Conservation (phyloP, 768 basidiomycete species). For the Neoboletus subvelutipes region DNA sequence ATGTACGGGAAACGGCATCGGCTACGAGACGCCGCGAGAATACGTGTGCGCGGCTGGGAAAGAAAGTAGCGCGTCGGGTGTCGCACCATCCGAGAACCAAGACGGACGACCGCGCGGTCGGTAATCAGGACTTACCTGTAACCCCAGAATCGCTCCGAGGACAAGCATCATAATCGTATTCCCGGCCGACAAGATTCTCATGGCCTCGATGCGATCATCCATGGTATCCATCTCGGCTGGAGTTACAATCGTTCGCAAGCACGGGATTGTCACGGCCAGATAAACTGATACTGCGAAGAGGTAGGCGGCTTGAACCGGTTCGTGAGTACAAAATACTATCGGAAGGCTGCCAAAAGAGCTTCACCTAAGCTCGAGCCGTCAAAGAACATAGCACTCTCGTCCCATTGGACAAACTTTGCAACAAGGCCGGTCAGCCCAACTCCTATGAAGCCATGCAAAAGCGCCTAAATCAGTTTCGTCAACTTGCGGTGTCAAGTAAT, state of each 20-base stretch:
- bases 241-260: slow-evolving; percentile 70
- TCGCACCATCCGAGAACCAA: slow-evolving; percentile 6
- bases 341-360: slow-evolving; percentile 17
- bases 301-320: slow-evolving; percentile 56
- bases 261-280: slow-evolving; percentile 76
- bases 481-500: not conserved
- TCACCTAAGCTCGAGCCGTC: slow-evolving; percentile 86
- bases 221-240: slow-evolving; percentile 58
- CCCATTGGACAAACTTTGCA: slow-evolving; percentile 82
- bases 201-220: slow-evolving; percentile 70
- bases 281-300: slow-evolving; percentile 79
- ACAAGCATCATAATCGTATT: slow-evolving; percentile 80
- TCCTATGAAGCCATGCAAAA: slow-evolving; percentile 83
- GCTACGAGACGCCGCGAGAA: slow-evolving; percentile 12
- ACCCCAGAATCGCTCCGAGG: slow-evolving; percentile 59
- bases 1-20: slow-evolving; percentile 4
- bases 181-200: slow-evolving; percentile 80
- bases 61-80: not conserved
- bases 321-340: slow-evolving; percentile 12
- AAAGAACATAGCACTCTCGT: slow-evolving; percentile 93
- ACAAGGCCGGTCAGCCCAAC: slow-evolving; percentile 74
- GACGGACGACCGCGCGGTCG: not conserved
- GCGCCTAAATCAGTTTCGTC: slow-evolving; percentile 48
- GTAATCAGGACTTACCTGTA: slow-evolving; percentile 59
- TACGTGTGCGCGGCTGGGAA: slow-evolving; percentile 9